Base-by-base conservation (phyloP, 345 rosid genomes). In the Acer negundo region DNA sequence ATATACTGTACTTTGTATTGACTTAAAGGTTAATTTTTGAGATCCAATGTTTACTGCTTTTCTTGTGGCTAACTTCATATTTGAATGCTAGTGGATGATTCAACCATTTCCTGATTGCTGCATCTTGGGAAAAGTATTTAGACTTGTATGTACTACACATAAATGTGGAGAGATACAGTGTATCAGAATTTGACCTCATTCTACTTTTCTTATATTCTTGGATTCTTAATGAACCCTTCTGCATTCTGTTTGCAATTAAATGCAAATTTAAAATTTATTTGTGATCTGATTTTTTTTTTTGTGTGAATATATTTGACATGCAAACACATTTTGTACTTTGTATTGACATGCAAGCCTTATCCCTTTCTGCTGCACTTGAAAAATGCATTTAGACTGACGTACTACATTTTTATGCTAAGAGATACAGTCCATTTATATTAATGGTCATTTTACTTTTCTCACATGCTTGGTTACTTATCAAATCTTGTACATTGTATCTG, bases 11-110 rank as follows among this genome's bases (percentile, higher is more conserved):
- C 7, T 26, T 61, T 72, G 44, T 23, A 23, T 40, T 76, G 55
- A 19, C 51, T 44, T 20, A n/a, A 17, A 23, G 55, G 31, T 15
- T 71, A 53, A 49, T 68, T 68, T 68, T 10, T 12, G 19, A 51
- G 2, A 53, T 6, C 62, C 28, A 23, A 70, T 70, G n/a, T 64
- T 15, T 70, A 17, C 74, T 70, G 38, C 20, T 12, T 17, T 53
- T 11, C 46, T 17, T 23, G 19, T 70, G 40, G 20, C 20, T 70
- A 70, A 70, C 63, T 44, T 55, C 40, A 73, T 56, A n/a, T 72
- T 26, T 44, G 51, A 56, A 58, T 40, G 51, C 3, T 56, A 31
- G 65, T 31, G 20, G 51, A 11, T 72, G 66, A 40, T 58, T 72
- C 22, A n/a, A 58, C n/a, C n/a, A 59, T 72, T 72, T 38, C 35